These are phyloP conservation scores for Neurospora sp. DNA, from an alignment of 495 filamentous ascomycete species.

Conservation along the genomic window DNA sequence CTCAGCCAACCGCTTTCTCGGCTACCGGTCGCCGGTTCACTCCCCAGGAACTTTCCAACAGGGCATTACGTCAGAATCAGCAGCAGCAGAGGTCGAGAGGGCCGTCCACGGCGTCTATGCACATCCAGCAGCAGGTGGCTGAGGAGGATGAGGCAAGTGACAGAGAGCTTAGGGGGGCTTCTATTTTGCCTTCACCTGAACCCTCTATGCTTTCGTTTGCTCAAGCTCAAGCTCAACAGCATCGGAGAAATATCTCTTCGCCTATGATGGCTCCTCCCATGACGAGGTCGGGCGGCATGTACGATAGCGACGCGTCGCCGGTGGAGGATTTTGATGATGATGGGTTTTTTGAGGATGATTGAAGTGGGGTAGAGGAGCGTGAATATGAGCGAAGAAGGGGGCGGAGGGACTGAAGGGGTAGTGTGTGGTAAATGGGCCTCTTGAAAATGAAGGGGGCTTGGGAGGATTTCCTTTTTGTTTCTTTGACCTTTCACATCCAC, in stretches of 20 bases:
- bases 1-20: constrained; percentile 41
- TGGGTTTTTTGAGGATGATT: constrained; percentile 46
- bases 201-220: constrained; percentile 1
- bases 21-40: constrained; percentile 42
- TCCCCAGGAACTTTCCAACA: constrained; percentile 36
- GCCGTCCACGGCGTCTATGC: constrained; percentile 15
- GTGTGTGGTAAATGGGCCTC: neutral
- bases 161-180: constrained; percentile 3
- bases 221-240: neutral
- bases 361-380: neutral
- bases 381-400: neutral
- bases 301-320: constrained; percentile 59
- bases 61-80: constrained; percentile 13
- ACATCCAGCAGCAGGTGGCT: neutral
- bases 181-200: neutral
- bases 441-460: neutral
- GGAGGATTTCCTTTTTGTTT: neutral
- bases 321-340: constrained; percentile 44
- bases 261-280: constrained; percentile 52
- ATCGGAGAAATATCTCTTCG: neutral
- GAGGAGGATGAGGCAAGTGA: constrained; percentile 26
- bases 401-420: neutral
- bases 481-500: neutral
- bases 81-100: constrained; percentile 9
- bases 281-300: constrained; percentile 49